Conservation (phyloP, 768 basidiomycete genomes). For the Pulveroboletus sp. region DNA sequence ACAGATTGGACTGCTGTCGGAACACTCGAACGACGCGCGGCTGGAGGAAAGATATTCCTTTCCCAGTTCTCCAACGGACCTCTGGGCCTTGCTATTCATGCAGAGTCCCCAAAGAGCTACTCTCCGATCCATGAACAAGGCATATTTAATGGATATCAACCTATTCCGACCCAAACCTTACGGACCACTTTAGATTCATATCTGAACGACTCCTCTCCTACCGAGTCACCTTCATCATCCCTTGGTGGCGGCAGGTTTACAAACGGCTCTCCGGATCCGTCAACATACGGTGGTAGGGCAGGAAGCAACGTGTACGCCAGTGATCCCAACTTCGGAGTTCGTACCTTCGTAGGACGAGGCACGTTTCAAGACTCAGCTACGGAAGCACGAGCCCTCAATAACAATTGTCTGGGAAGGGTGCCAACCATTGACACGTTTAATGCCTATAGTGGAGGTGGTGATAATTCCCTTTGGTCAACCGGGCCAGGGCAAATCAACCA, state of each 20-base stretch:
- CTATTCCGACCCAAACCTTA: slow-evolving; percentile 56
- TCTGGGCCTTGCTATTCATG: slow-evolving; percentile 48
- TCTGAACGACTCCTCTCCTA: slow-evolving; percentile 47
- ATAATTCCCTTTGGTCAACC: slow-evolving; percentile 33
- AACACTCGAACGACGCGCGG: slow-evolving; percentile 50
- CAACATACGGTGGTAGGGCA: slow-evolving; percentile 47
- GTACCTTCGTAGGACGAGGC: slow-evolving; percentile 33
- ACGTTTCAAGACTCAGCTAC: slow-evolving; percentile 38
- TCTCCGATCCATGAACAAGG: slow-evolving; percentile 36
- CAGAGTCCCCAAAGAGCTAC: slow-evolving; percentile 45
- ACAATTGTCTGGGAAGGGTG: slow-evolving; percentile 28
- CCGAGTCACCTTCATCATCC: slow-evolving; percentile 72
- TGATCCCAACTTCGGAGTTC: slow-evolving; percentile 35
- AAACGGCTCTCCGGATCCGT: slow-evolving; percentile 66
- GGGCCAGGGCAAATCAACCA: slow-evolving; percentile 22
- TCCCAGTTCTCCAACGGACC: slow-evolving; percentile 45
- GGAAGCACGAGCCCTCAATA: slow-evolving; percentile 37
- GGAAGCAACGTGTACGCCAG: slow-evolving; percentile 32
- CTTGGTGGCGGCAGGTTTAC: slow-evolving; percentile 60
- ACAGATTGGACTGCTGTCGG: slow-evolving; percentile 62
- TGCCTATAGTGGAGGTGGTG: slow-evolving; percentile 30
- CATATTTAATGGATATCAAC: slow-evolving; percentile 54
- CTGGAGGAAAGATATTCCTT: slow-evolving; percentile 58
- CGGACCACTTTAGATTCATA: slow-evolving; percentile 66
- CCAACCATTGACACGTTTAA: slow-evolving; percentile 38